Evolutionary conservation across 2,329 filamentous ascomycete species (phyloP), one percentile per base, ranked within the genome.

Genomic region (Emydomyces testavorans): DNA sequence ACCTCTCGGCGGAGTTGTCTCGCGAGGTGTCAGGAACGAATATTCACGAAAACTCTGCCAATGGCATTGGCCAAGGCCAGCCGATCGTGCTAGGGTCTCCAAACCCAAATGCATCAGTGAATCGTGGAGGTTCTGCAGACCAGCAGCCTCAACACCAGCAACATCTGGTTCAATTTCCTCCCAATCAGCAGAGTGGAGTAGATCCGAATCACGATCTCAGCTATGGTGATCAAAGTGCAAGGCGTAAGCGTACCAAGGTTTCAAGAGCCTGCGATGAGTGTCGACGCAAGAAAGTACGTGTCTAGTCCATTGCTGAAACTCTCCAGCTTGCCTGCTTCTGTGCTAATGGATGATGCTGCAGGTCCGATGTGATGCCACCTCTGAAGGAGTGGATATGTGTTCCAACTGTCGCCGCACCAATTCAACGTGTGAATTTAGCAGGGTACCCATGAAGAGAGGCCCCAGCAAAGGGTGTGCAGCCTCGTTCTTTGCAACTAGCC

Each of bases 221-320:
- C 54, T 74, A 75, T 57, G 73, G 73, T 32, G 80, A 82, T 53
- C 73, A 73, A 50, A 79, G 79, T 8, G 77, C 80, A 11, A 82
- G 82, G 0, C 73, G 82, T 53, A 92, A 92, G 63, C 75, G 87
- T 50, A 85, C 83, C 4, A 94, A 94, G 64, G 86, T 92, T 4
- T 93, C 87, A 8, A 77, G 87, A 31, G 88, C 87, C 1, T 94
- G 87, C 58, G 87, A 94, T 60, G 86, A 93, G 61, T 94, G 87
- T 61, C 76, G 88, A 36, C 77, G 87, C 48, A 93, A 93, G 66
- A 93, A 90, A 71, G 73, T 75, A 62, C 50, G 47, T 57, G 6
- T n/a, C 23, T 11, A 18, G 24, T 8, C n/a, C 20, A 5, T n/a
- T 13, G n/a, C 11, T 21, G 32, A 46, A 43, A 49, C 36, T 6